Conservation (phyloP, 805 yeast genomes). For the Nakazawaea laoshanensis region DNA sequence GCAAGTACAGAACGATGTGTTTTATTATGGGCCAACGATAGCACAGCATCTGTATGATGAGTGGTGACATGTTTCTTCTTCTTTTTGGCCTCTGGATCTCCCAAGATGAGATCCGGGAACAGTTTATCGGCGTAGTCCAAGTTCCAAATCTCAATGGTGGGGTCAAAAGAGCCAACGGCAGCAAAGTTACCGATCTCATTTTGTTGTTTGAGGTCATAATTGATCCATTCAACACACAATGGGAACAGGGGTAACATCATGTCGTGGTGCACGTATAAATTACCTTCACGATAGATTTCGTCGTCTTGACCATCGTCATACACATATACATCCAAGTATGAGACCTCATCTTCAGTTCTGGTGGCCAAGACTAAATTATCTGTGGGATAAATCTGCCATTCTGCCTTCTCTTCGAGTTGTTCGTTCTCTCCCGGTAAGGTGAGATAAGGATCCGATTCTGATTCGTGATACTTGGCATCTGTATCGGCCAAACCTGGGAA, state of each 20-base stretch:
- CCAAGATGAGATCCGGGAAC: slow-evolving; percentile 88
- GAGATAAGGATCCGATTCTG: slow-evolving; percentile 44
- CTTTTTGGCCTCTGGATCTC: slow-evolving; percentile 49
- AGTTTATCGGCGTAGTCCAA: slow-evolving; percentile 88
- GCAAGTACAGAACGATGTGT: slow-evolving; percentile 79
- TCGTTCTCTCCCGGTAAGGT: slow-evolving; percentile 59
- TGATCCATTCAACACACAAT: slow-evolving; percentile 91
- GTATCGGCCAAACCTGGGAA: slow-evolving; percentile 61
- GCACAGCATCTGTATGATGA: slow-evolving; percentile 91
- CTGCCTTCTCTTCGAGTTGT: slow-evolving; percentile 67
- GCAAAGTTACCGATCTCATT: slow-evolving; percentile 76
- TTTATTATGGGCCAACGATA: slow-evolving; percentile 77
- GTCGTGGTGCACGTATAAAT: slow-evolving; percentile 91
- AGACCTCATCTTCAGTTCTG: slow-evolving; percentile 92
- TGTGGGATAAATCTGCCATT: slow-evolving; percentile 78
- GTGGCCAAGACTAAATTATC: slow-evolving; percentile 88
- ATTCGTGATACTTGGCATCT: slow-evolving; percentile 48
- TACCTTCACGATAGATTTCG: slow-evolving; percentile 63
- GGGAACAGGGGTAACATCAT: slow-evolving; percentile 97
- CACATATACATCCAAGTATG: slow-evolving; percentile 86
- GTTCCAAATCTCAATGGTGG: slow-evolving; percentile 96
- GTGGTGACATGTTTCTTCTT: slow-evolving; percentile 47
- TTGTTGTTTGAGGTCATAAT: slow-evolving; percentile 52
- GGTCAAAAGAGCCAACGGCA: slow-evolving; percentile 95
- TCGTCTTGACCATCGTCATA: slow-evolving; percentile 78